Evolutionary conservation across 257 asterid genomes (phyloP), one percentile per base, ranked within the genome.

Genomic region (Solanum sejunctum): DNA sequence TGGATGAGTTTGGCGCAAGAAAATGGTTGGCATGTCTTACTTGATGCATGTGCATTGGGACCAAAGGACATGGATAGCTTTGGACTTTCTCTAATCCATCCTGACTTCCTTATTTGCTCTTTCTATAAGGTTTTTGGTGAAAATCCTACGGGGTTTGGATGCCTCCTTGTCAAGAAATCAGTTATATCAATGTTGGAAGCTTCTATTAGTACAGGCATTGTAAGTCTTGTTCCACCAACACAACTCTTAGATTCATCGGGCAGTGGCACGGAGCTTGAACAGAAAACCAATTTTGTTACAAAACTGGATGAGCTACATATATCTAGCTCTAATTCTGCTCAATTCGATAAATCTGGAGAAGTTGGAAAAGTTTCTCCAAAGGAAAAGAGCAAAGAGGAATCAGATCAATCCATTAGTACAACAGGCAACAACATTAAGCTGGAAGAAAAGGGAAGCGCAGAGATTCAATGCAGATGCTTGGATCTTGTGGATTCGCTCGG

Each of bases 131-230:
- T 96, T 26, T 93, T 95, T 3, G 97, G 98, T 10, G 93, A 93
- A 58, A 93, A 95, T 41, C 99, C 99, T 7, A 94, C 97, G 1
- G 99, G 99, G 10, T 96, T 96, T n/a, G 99, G 97, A 47, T 96
- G 99, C 89, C 91, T 96, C 18, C 86, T 95, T 9, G 97, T 93
- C 56, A 95, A 93, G 90, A 95, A 90, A 86, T 90, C 97, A 6
- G 75, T 88, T 2, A 84, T 90, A 1, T 92, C 92, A 12, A 83
- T 85, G 85, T 93, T 96, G 8, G 95, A 93, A 86, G 88, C 79
- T 54, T 93, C 98, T 0, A 85, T 85, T 0, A 89, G 90, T 1
- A 78, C 93, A 13, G 98, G 98, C 39, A 91, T 93, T 69, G 98
- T 92, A 2, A 88, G 92, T 36, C 90, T 96, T 56, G 81, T 81